Conservation (phyloP, 2,329 filamentous ascomycete genomes). For the Truncatella angustata region DNA sequence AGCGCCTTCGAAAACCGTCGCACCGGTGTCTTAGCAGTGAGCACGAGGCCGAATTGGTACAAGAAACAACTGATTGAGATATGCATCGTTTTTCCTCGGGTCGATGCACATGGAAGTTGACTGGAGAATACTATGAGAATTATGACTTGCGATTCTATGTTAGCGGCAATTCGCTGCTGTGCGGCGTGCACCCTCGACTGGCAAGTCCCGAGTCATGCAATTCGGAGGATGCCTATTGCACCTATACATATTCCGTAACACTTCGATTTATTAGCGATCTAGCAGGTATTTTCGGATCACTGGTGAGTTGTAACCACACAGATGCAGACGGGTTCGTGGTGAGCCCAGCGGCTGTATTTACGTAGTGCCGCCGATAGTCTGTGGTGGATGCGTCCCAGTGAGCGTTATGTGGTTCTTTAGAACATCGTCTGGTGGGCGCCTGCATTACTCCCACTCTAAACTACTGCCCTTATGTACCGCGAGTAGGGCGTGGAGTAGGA, state of each 20-base stretch:
- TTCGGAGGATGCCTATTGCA: too few relatives aligned
- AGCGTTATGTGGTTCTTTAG: not conserved
- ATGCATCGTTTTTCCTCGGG: not conserved
- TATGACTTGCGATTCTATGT: not conserved
- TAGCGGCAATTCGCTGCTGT: not conserved
- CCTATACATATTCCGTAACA: too few relatives aligned
- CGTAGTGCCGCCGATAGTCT: not conserved
- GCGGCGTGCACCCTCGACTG: constrained; percentile 1
- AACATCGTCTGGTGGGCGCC: not conserved
- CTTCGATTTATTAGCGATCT: too few relatives aligned
- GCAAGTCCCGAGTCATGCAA: too few relatives aligned
- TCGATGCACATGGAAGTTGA: not conserved
- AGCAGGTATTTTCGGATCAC: too few relatives aligned
- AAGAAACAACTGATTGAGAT: too few relatives aligned
- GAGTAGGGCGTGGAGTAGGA: not conserved
- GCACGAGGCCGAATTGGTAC: too few relatives aligned
- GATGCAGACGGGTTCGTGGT: too few relatives aligned
- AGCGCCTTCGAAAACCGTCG: too few relatives aligned
- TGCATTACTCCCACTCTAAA: not conserved
- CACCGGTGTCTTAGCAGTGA: too few relatives aligned
- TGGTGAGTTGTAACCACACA: too few relatives aligned
- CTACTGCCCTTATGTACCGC: not conserved
- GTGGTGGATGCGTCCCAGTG: not conserved
- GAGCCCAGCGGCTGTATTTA: too few relatives aligned
- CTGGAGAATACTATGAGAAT: not conserved